Base-by-base conservation (phyloP, 306 rosid species). In the Quercus alba region DNA sequence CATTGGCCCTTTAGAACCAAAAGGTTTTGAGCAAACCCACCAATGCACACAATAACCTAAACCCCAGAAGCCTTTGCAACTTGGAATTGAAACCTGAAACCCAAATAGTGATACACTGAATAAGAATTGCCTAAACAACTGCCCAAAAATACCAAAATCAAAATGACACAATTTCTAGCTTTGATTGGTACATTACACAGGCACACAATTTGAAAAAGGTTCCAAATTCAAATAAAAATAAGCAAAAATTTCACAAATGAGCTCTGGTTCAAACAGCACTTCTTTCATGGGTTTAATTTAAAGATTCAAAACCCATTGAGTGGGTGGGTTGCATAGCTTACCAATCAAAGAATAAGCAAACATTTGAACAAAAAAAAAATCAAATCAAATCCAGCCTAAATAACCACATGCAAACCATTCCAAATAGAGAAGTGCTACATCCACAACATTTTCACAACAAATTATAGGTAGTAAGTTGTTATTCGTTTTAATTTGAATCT, bases 11-110 rank as follows among this genome's bases (percentile, higher is more conserved):
- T 56, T 12, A n/a, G 31, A 35, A 30, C 38, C 58, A 69, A 23
- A 17, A 81, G 38, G 41, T 56, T 49, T 64, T 44, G 28, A 46
- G 52, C 7, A 59, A 44, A 62, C n/a, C 31, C 78, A 68, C 19
- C 49, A 19, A 30, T 26, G 41, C 23, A 46, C 26, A 57, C 15
- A 30, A 69, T 64, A 73, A 55, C n/a, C 78, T 49, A 14, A 58
- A 57, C 31, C 26, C 64, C 5, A 62, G 56, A 72, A 25, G 52
- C 77, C 49, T 14, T 11, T 11, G 66, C 31, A 31, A n/a, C 31
- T 23, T 1, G 46, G 17, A 72, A 54, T 54, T 77, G 78, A 82
- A 38, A 68, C 31, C 68, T 58, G 82, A 78, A 35, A 56, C 38
- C 52, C 38, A 25, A 35, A 75, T 35, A 7, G 14, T 25, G 7